A percentile compares a stretch with the other conserved stretches of the same genome.
These are phyloP conservation scores for Solanum bukasovii DNA, from an alignment of 257 asterid genomes.

Conservation along the genomic window DNA sequence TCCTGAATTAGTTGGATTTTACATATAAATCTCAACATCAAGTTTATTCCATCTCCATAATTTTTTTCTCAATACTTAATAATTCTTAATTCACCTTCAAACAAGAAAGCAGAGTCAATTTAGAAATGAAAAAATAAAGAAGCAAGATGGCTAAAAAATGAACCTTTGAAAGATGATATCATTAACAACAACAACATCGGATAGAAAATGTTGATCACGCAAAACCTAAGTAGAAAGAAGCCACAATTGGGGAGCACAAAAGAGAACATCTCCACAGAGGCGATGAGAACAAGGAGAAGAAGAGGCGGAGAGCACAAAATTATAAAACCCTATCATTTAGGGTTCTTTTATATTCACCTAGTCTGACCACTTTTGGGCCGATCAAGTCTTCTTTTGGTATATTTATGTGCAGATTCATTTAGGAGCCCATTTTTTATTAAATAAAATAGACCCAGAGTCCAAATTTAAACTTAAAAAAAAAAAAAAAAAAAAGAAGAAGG, in stretches of 20 bases:
- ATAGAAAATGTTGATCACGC: too few relatives aligned
- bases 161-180: not conserved
- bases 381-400: too few relatives aligned
- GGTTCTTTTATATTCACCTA: not conserved
- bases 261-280: not conserved
- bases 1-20: not conserved
- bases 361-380: not conserved
- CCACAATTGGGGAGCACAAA: too few relatives aligned
- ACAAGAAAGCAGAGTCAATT: not conserved
- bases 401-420: too few relatives aligned
- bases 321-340: not conserved
- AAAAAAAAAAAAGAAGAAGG: too few relatives aligned
- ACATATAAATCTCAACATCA: not conserved
- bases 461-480: too few relatives aligned
- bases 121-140: not conserved
- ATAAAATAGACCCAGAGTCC: not conserved
- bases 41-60: not conserved
- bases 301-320: not conserved
- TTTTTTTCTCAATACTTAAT: not conserved
- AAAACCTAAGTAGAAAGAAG: not conserved
- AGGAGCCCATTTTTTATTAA: too few relatives aligned
- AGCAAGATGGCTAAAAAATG: not conserved
- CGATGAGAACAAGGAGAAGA: not conserved
- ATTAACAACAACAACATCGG: not conserved
- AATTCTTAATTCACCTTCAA: not conserved